These are phyloP conservation scores for Alternaria infectoria DNA, from an alignment of 2,329 filamentous ascomycete genomes.

Conservation along the genomic window DNA sequence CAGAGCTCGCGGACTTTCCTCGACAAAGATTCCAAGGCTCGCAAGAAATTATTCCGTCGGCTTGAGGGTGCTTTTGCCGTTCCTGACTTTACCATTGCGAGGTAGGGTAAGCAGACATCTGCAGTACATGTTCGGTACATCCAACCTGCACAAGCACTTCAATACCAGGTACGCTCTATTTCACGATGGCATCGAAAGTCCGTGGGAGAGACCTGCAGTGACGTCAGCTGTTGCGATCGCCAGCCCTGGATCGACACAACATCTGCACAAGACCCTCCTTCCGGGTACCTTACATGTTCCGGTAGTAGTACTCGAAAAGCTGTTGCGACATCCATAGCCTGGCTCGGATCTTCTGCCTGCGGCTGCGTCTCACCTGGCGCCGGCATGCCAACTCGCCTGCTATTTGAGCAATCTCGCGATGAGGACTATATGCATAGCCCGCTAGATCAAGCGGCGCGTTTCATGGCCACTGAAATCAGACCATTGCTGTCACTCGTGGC, in stretches of 20 bases:
- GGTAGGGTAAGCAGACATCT: neutral
- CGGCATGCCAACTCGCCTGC: neutral
- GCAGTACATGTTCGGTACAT: neutral
- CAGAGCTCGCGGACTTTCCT: neutral
- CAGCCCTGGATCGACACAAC: neutral
- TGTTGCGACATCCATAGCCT: neutral
- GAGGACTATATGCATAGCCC: neutral
- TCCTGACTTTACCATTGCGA: neutral
- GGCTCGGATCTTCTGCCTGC: neutral
- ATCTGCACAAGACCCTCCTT: neutral
- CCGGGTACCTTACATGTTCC: neutral
- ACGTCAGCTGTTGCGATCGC: slow-evolving; percentile 1
- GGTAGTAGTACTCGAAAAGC: neutral
- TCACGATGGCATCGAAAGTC: neutral
- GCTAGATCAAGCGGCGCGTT: neutral
- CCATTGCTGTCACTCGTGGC: neutral
- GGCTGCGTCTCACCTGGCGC: neutral
- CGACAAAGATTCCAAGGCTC: neutral
- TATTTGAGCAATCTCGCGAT: neutral
- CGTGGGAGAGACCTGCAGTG: neutral
- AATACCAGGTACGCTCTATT: neutral
- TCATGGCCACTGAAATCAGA: slow-evolving; percentile 1
- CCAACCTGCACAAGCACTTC: neutral
- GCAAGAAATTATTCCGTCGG: neutral
- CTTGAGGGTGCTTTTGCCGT: neutral